Evolutionary conservation across 2,329 filamentous ascomycete genomes (phyloP), one percentile per base, ranked within the genome.

Genomic region (Aspergillus tamarii): DNA sequence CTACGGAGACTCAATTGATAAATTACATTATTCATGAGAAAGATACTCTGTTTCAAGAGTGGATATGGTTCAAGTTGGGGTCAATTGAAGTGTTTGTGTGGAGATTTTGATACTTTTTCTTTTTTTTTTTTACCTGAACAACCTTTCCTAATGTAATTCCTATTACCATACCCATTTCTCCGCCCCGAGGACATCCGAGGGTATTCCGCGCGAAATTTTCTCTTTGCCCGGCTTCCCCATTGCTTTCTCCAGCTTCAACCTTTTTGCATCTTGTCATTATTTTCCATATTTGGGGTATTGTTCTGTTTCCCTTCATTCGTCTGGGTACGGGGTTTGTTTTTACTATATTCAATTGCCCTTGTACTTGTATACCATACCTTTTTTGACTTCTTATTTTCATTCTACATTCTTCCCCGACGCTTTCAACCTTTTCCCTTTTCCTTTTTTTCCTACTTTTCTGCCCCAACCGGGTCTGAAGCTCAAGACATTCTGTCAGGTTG

Each of bases 171-270:
- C 54, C 54, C 67, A 41, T 61, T 61, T 68, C 70, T 71, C 73
- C 70, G 72, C 70, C 75, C 76, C 76, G 76, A 77, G 72, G 73
- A 69, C 72, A 76, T 75, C 77, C 77, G 78, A 76, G 68, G 70
- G 73, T 74, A 75, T 75, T 73, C 77, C 76, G 77, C 70, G 74
- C 75, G 74, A 79, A 79, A 79, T 78, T 80, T 79, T 79, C 76
- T 76, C 69, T 69, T 36, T 62, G 64, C 63, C 68, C 66, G 64
- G 63, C 65, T 69, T 70, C 66, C 64, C 70, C 68, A 66, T 69
- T 63, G 50, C 60, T 64, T 72, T 69, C 68, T 73, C 72, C 72
- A 71, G 68, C 65, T 69, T 70, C 68, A 68, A 60, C 57, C 64
- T 63, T 61, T 68, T 64, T 65, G 63, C 65, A 59, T 66, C 61